A percentile compares a stretch with the other conserved stretches of the same genome.
Conservation (phyloP, 805 yeast genomes). For the Saccharomycopsis selenospora region DNA sequence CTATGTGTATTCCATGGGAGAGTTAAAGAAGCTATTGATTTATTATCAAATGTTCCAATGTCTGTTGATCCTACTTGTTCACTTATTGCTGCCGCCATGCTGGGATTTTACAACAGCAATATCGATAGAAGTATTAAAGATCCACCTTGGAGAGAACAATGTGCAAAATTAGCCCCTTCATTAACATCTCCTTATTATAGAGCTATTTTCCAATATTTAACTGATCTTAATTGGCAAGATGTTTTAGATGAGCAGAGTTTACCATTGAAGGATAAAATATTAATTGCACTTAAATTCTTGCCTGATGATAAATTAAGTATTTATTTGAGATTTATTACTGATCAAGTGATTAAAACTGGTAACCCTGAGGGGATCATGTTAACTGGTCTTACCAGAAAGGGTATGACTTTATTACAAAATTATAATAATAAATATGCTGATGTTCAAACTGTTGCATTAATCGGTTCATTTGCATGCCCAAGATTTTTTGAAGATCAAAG, state of each 20-base stretch:
- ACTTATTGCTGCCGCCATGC: slow-evolving; percentile 89
- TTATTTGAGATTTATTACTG: slow-evolving; percentile 64
- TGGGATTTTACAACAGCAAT: slow-evolving; percentile 67
- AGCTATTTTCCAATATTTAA: slow-evolving; percentile 87
- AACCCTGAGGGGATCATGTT: slow-evolving; percentile 85
- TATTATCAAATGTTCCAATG: slow-evolving; percentile 43
- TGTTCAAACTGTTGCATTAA: slow-evolving; percentile 83
- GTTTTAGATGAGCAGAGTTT: slow-evolving; percentile 84
- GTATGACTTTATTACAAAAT: slow-evolving; percentile 73
- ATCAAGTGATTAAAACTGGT: slow-evolving; percentile 65
- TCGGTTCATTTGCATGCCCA: slow-evolving; percentile 77
- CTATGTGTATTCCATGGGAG: slow-evolving; percentile 96
- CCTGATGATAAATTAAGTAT: slow-evolving; percentile 71
- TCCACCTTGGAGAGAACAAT: slow-evolving; percentile 88
- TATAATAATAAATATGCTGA: slow-evolving; percentile 86
- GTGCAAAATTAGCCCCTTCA: slow-evolving; percentile 81
- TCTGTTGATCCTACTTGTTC: slow-evolving; percentile 32
- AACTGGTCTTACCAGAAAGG: slow-evolving; percentile 87
- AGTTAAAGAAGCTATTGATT: slow-evolving; percentile 69
- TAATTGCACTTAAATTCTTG: slow-evolving; percentile 81
- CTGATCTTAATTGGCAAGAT: slow-evolving; percentile 95
- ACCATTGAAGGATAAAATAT: slow-evolving; percentile 81
- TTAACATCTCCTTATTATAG: slow-evolving; percentile 82
- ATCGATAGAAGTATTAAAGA: slow-evolving; percentile 30
- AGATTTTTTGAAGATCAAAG: slow-evolving; percentile 68